These are phyloP conservation scores for Saccharomyces hybrid DNA, from an alignment of 1,139 yeast genomes.

Conservation along the genomic window DNA sequence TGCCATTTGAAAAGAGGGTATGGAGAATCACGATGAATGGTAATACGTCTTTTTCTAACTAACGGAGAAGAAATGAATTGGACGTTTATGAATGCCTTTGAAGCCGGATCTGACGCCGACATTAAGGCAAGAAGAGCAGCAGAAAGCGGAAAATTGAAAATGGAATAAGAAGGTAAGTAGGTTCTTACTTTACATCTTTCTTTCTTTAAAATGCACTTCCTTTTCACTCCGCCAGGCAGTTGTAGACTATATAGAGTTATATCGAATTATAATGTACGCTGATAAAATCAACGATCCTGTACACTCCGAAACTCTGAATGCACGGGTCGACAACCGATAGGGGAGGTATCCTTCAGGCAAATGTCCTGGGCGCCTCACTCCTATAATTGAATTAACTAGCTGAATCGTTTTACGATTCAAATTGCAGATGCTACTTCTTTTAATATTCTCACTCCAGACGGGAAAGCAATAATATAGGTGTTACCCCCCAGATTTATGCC, in stretches of 20 bases:
- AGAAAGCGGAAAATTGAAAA: slow-evolving; percentile 2
- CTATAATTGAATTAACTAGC: neutral
- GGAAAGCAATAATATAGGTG: neutral
- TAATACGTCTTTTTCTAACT: slow-evolving; percentile 52
- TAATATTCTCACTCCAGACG: neutral
- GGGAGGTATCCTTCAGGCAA: no score
- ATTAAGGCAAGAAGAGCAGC: slow-evolving; percentile 42
- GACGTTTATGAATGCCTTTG: slow-evolving; percentile 58
- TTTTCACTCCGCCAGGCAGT: neutral
- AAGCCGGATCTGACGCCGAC: slow-evolving; percentile 76
- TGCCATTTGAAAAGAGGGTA: slow-evolving; percentile 16
- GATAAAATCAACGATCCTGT: neutral
- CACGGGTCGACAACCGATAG: no score
- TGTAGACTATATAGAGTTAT: neutral
- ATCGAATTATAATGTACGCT: neutral
- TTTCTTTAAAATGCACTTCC: neutral
- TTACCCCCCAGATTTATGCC: slow-evolving; percentile 1
- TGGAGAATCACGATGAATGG: slow-evolving; percentile 64
- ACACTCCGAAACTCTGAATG: neutral
- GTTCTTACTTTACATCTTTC: no score
- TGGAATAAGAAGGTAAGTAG: neutral
- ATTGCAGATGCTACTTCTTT: neutral
- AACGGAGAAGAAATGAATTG: slow-evolving; percentile 90
- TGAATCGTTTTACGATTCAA: neutral
- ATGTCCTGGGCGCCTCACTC: no score